Evolutionary conservation across 2,329 filamentous ascomycete species (phyloP).

Genomic region (Microsporum canis): DNA sequence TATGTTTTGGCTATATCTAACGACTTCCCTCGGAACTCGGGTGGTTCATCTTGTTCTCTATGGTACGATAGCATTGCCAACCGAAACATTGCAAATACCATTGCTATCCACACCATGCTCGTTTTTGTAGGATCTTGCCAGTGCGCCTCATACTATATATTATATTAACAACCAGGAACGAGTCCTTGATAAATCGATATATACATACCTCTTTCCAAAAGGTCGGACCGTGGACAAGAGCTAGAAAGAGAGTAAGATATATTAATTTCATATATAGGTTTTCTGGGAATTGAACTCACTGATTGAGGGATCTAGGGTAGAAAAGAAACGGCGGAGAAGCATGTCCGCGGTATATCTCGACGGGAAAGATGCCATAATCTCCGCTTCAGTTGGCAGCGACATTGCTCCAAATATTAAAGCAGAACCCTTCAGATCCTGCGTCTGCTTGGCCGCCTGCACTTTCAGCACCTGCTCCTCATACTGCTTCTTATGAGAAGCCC

Average conservation of each 20-base stretch:
- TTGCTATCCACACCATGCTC: constrained; percentile 49
- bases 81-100: constrained; percentile 55
- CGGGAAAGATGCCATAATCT: constrained; percentile 70
- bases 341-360: constrained; percentile 72
- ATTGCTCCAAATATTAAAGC: constrained; percentile 67
- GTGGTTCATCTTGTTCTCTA: constrained; percentile 50
- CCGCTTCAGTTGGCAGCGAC: constrained; percentile 57
- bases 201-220: constrained; percentile 59
- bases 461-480: constrained; percentile 70
- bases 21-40: constrained; percentile 49
- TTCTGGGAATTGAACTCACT: constrained; percentile 34
- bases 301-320: constrained; percentile 57
- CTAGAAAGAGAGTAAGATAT: constrained; percentile 24
- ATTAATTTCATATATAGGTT: neutral
- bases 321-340: constrained; percentile 81
- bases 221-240: constrained; percentile 70
- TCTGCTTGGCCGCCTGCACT: constrained; percentile 55
- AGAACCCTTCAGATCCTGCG: constrained; percentile 49
- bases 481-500: constrained; percentile 74
- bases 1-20: constrained; percentile 36
- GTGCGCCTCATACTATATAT: constrained; percentile 47
- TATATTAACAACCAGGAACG: neutral
- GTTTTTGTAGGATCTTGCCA: constrained; percentile 49
- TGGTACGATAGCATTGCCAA: constrained; percentile 53
- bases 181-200: neutral